Evolutionary conservation across 1,139 yeast genomes (phyloP).

Genomic region (Williopsis jadinii): DNA sequence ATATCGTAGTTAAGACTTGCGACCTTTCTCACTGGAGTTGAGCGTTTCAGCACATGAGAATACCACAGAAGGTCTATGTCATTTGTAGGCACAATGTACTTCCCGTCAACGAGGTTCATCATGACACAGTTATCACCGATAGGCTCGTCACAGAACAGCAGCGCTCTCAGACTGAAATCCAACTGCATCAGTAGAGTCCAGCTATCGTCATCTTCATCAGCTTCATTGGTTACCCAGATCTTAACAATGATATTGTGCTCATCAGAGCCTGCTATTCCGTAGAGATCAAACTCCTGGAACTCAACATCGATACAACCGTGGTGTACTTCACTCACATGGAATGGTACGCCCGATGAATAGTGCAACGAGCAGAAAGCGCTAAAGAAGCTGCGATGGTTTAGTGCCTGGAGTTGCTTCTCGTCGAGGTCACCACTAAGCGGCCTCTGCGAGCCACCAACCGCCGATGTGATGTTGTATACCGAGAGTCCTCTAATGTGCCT

Average conservation of each 20-base stretch:
- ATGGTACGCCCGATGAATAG: slow-evolving; percentile 22
- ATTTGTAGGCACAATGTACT: slow-evolving; percentile 22
- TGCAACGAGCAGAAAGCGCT: slow-evolving; percentile 33
- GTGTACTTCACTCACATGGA: slow-evolving; percentile 35
- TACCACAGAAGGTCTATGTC: slow-evolving; percentile 12
- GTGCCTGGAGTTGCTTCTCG: slow-evolving; percentile 24
- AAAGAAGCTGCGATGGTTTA: slow-evolving; percentile 25
- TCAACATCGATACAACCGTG: slow-evolving; percentile 28
- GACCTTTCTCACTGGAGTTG: background rate
- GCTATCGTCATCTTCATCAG: slow-evolving; percentile 4
- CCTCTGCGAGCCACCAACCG: background rate
- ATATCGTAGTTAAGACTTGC: slow-evolving; percentile 30
- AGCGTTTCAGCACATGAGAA: slow-evolving; percentile 1
- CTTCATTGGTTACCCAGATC: slow-evolving; percentile 17
- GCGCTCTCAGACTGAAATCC: slow-evolving; percentile 23
- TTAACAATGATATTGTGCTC: slow-evolving; percentile 14
- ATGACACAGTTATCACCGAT: slow-evolving; percentile 28
- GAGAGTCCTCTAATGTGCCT: slow-evolving; percentile 19
- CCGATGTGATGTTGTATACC: slow-evolving; percentile 14
- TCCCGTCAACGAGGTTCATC: slow-evolving; percentile 32
- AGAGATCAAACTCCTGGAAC: slow-evolving; percentile 27
- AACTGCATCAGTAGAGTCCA: slow-evolving; percentile 24
- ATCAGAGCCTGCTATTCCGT: slow-evolving; percentile 7
- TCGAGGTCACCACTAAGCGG: slow-evolving; percentile 13
- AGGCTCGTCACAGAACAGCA: slow-evolving; percentile 23